phyloP scores from a whole-genome alignment of 495 filamentous ascomycete species.

The Cladorrhinum samala region DNA sequence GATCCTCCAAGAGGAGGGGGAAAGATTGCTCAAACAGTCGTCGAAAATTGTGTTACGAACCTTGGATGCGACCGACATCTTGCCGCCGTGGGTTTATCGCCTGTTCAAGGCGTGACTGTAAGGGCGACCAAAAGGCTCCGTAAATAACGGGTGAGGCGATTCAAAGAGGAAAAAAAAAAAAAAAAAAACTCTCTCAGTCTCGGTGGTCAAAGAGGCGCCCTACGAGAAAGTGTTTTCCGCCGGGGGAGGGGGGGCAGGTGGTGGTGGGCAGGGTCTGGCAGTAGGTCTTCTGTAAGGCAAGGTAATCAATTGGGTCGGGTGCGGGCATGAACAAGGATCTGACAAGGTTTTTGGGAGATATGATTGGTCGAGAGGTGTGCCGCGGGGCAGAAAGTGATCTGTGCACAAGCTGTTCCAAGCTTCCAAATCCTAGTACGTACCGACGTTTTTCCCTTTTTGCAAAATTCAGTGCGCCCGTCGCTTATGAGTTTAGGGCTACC shows the following conservation, averaged over 20 bases:
- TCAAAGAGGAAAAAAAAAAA: neutral
- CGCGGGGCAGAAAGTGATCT: neutral
- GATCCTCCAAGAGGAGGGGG: neutral
- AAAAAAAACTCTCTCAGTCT: neutral
- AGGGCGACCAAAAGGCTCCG: conserved; percentile 13
- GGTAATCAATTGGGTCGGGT: neutral
- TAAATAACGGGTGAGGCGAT: neutral
- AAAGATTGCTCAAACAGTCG: too few relatives aligned
- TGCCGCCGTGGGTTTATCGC: conserved; percentile 38
- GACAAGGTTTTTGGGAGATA: neutral
- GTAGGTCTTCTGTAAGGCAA: neutral
- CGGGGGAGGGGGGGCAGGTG: neutral
- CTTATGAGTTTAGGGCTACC: conserved; percentile 13
- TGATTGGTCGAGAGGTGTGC: neutral
- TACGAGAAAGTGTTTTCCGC: neutral
- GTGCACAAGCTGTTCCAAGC: neutral
- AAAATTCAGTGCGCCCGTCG: conserved; percentile 18
- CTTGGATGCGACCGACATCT: conserved; percentile 60
- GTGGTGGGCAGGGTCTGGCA: neutral
- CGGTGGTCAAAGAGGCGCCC: too few relatives aligned
- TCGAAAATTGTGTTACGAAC: too few relatives aligned
- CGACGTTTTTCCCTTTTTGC: conserved; percentile 12
- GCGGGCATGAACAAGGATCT: too few relatives aligned
- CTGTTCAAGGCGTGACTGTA: conserved; percentile 18
- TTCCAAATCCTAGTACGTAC: neutral